A percentile compares a stretch with the other conserved stretches of the same genome.
Conservation (phyloP, 768 basidiomycete species). For the Boletus subparvulus region DNA sequence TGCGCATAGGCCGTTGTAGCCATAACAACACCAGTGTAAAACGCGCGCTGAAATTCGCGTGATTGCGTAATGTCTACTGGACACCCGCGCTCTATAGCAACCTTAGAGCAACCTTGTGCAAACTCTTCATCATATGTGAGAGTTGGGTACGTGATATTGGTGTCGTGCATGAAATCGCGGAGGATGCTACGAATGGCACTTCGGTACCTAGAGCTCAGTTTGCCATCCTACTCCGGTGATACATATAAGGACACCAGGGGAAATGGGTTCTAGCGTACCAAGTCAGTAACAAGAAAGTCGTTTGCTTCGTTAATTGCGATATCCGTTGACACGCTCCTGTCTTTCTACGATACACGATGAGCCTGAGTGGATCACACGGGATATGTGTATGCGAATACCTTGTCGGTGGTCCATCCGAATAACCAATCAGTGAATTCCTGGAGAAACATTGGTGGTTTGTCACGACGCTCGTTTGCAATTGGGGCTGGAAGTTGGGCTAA, state of each 20-base stretch:
- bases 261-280: background rate
- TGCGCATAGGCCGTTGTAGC: constrained; percentile 3
- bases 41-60: constrained; percentile 3
- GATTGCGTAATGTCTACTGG: background rate
- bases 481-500: background rate
- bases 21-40: background rate
- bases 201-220: background rate
- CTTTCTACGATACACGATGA: background rate
- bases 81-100: constrained; percentile 1
- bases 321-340: background rate
- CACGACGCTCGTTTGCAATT: no score
- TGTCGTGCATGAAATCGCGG: background rate
- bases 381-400: background rate
- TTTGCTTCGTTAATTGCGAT: background rate
- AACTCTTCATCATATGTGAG: constrained; percentile 2
- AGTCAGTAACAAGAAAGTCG: background rate
- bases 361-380: background rate
- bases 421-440: background rate
- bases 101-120: background rate
- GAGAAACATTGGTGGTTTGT: background rate
- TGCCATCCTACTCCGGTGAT: background rate
- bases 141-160: background rate
- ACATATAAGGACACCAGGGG: background rate
- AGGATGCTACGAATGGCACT: constrained; percentile 2
- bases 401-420: background rate